Conservation (phyloP, 1,139 yeast species). For the Diutina scorzettiae region DNA sequence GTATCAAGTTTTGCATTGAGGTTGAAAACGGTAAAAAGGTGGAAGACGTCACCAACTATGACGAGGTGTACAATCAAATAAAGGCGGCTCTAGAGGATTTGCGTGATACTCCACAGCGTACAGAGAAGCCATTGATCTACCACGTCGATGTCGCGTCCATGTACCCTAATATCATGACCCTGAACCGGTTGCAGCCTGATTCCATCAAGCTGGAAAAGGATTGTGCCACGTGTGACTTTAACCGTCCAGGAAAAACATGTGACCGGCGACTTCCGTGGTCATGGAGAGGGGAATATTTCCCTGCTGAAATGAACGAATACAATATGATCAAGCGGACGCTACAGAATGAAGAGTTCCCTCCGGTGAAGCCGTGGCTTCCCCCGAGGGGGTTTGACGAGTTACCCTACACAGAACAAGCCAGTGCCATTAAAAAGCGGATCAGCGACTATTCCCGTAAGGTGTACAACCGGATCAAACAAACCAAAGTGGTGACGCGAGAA, state of each 20-base stretch:
- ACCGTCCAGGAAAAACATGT: constrained; percentile 88
- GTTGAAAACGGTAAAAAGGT: constrained; percentile 67
- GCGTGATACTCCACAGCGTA: constrained; percentile 48
- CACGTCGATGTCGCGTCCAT: constrained; percentile 99
- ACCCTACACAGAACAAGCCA: constrained; percentile 66
- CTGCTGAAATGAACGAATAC: constrained; percentile 87
- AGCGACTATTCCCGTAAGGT: constrained; percentile 78
- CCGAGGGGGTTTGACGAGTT: constrained; percentile 62
- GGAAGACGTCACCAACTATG: constrained; percentile 70
- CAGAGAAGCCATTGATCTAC: constrained; percentile 77
- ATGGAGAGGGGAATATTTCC: constrained; percentile 95
- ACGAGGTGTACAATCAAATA: constrained; percentile 56
- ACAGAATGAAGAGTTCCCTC: constrained; percentile 68
- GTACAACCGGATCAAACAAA: constrained; percentile 67
- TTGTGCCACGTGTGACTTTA: constrained; percentile 96
- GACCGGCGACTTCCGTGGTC: constrained; percentile 92
- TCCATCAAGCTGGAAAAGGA: constrained; percentile 93
- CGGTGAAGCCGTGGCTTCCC: constrained; percentile 42
- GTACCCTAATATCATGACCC: constrained; percentile 98
- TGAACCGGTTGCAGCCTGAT: constrained; percentile 95
- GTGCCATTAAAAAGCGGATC: constrained; percentile 64
- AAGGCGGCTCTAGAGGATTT: constrained; percentile 42
- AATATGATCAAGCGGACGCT: constrained; percentile 79
- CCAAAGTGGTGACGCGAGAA: constrained; percentile 80
- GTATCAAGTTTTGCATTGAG: constrained; percentile 72